A percentile compares a stretch with the other conserved stretches of the same genome.
phyloP scores from a whole-genome alignment of 495 filamentous ascomycete species.

The Annulohypoxylon bovei region DNA sequence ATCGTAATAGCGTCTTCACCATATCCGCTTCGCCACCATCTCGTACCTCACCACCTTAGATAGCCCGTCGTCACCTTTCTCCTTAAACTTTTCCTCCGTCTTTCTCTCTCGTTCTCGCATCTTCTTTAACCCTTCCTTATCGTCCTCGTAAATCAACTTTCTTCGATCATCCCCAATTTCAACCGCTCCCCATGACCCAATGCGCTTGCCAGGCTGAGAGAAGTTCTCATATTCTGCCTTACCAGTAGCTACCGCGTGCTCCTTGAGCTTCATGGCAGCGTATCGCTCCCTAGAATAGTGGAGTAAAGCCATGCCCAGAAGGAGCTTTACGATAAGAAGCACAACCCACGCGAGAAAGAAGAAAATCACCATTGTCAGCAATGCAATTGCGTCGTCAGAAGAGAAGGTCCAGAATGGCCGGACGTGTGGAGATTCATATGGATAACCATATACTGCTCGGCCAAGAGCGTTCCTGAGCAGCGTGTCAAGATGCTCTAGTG shows the following conservation, averaged over 20 bases:
- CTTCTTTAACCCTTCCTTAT: conserved; percentile 72
- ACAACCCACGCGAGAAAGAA: conserved; percentile 81
- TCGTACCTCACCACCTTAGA: conserved; percentile 82
- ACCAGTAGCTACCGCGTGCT: conserved; percentile 59
- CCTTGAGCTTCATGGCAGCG: conserved; percentile 77
- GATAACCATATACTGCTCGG: conserved; percentile 68
- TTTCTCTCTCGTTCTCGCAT: conserved; percentile 74
- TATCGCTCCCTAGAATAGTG: conserved; percentile 80
- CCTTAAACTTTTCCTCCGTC: conserved; percentile 64
- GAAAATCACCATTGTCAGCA: conserved; percentile 78
- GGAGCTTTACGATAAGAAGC: conserved; percentile 80
- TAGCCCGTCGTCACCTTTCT: conserved; percentile 66
- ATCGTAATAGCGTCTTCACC: conserved; percentile 58
- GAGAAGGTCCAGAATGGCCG: conserved; percentile 54
- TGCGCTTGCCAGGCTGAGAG: conserved; percentile 74
- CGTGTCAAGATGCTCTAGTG: conserved; percentile 78
- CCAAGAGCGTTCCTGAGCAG: conserved; percentile 77
- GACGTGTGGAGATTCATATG: conserved; percentile 42
- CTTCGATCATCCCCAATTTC: conserved; percentile 90
- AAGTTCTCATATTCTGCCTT: conserved; percentile 64
- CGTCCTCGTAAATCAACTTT: conserved; percentile 87
- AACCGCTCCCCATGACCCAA: conserved; percentile 83
- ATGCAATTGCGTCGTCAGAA: conserved; percentile 74
- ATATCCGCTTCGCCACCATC: conserved; percentile 95
- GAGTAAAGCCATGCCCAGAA: conserved; percentile 85